Evolutionary conservation across 495 filamentous ascomycete genomes (phyloP).

Genomic region (Mytilinidion resinicola): DNA sequence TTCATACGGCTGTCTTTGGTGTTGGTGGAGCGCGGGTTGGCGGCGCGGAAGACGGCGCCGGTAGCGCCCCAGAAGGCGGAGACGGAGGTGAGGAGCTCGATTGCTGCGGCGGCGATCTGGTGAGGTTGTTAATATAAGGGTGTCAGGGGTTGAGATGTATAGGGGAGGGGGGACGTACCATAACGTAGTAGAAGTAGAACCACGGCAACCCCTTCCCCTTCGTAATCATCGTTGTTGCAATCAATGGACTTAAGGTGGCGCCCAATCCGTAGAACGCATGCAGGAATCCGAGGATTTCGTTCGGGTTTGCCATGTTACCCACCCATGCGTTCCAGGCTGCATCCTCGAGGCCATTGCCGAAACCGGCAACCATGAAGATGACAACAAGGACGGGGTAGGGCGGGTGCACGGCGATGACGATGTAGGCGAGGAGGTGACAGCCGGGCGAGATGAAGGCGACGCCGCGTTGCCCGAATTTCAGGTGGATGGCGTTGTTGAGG

Average conservation of each 20-base stretch:
- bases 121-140: neutral
- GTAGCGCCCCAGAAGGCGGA: constrained; percentile 64
- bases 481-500: constrained; percentile 54
- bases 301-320: constrained; percentile 57
- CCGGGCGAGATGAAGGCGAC: constrained; percentile 60
- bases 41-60: constrained; percentile 53
- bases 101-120: constrained; percentile 54
- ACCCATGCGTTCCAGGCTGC: constrained; percentile 62
- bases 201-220: constrained; percentile 42
- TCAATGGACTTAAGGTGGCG: constrained; percentile 49
- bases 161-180: constrained; percentile 38
- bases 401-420: constrained; percentile 53
- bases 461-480: constrained; percentile 62
- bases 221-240: constrained; percentile 53
- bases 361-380: constrained; percentile 52
- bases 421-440: constrained; percentile 59
- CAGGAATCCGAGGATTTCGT: constrained; percentile 52
- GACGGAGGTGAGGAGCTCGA: constrained; percentile 52
- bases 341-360: constrained; percentile 59
- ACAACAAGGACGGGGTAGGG: constrained; percentile 55
- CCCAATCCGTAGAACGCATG: constrained; percentile 56
- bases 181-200: constrained; percentile 59
- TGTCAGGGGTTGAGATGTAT: no score
- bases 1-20: constrained; percentile 47
- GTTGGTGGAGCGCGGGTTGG: constrained; percentile 35